These are phyloP conservation scores for Pichia kluyveri DNA, from an alignment of 805 yeast genomes.

Conservation along the genomic window DNA sequence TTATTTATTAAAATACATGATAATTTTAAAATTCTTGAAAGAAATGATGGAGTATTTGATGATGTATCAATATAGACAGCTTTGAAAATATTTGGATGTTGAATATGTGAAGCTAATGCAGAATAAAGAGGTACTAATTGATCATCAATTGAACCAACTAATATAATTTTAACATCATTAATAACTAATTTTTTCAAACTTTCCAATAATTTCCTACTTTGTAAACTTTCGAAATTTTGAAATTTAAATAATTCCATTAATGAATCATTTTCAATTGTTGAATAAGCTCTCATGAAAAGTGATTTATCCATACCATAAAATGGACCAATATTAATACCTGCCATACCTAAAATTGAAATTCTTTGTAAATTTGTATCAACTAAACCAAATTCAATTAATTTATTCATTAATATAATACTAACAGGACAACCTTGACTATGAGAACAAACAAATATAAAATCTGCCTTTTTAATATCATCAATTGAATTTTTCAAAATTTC, in stretches of 20 bases:
- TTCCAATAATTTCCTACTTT: conserved; percentile 61
- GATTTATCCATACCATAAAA: conserved; percentile 84
- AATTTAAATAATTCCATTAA: conserved; percentile 80
- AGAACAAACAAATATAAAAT: conserved; percentile 82
- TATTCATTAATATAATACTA: conserved; percentile 67
- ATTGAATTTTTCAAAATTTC: conserved; percentile 62
- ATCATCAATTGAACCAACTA: conserved; percentile 87
- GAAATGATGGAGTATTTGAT: conserved; percentile 71
- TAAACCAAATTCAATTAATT: conserved; percentile 53
- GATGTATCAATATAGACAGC: conserved; percentile 85
- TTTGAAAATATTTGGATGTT: conserved; percentile 83
- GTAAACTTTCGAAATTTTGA: conserved; percentile 65
- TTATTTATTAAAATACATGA: conserved; percentile 67
- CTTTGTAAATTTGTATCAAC: conserved; percentile 32
- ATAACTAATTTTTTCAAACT: conserved; percentile 55
- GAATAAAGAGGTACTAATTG: conserved; percentile 92
- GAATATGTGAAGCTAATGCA: conserved; percentile 68
- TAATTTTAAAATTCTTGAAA: conserved; percentile 61
- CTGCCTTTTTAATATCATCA: conserved; percentile 42
- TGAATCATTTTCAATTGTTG: conserved; percentile 84
- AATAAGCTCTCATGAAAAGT: conserved; percentile 76
- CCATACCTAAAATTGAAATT: conserved; percentile 83
- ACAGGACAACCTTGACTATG: conserved; percentile 98
- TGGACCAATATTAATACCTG: conserved; percentile 92
- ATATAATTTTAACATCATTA: conserved; percentile 67